Evolutionary conservation across 768 basidiomycete genomes (phyloP).

Genomic region (Suillus tomentosus): DNA sequence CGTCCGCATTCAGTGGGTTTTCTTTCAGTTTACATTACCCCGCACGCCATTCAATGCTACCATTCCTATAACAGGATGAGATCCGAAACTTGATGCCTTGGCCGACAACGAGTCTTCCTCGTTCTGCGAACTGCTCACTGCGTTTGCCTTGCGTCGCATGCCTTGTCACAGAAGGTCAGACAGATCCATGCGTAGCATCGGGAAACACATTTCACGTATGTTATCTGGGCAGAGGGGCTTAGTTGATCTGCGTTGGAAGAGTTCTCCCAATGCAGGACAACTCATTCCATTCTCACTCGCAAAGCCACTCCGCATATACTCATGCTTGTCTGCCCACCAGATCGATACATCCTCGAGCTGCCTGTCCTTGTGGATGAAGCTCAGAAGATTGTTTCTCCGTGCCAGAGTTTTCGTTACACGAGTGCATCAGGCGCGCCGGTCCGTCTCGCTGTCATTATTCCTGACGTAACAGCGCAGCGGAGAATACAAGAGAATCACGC

Average conservation of each 20-base stretch:
- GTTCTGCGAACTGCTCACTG: neutral
- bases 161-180: neutral
- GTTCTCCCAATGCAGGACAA: neutral
- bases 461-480: neutral
- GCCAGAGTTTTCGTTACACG: neutral
- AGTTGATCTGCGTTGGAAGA: no score
- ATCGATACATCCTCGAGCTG: neutral
- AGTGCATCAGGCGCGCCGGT: neutral
- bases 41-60: neutral
- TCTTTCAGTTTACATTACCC: neutral
- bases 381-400: neutral
- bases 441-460: neutral
- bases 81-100: neutral
- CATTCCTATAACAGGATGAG: neutral
- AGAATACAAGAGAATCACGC: neutral
- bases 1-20: neutral
- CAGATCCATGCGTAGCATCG: neutral
- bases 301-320: neutral
- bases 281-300: neutral
- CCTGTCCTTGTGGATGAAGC: neutral
- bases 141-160: neutral
- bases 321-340: neutral
- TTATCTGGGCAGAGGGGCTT: neutral
- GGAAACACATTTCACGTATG: neutral
- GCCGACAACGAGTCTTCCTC: neutral